Conservation (phyloP, 163 green algal species). For the Chloroidium sp. region DNA sequence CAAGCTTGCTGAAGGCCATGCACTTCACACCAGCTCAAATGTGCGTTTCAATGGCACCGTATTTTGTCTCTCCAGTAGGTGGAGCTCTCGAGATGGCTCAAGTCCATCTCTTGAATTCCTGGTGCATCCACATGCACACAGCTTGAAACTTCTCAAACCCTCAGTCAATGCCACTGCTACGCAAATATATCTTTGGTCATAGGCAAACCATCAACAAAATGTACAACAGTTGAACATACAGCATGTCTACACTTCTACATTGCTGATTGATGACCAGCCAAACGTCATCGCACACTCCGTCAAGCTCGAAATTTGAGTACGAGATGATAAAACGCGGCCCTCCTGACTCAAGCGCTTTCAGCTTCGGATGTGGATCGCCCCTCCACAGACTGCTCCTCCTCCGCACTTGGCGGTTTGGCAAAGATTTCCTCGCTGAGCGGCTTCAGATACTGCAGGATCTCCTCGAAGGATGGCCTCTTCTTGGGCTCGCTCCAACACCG, state of each 20-base stretch:
- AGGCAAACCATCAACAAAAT: not conserved
- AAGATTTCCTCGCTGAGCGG: not conserved
- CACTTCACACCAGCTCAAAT: too few relatives aligned
- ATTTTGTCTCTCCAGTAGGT: too few relatives aligned
- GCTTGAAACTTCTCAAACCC: not conserved
- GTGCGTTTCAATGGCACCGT: too few relatives aligned
- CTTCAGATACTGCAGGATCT: conserved; percentile 25
- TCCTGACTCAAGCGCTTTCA: not conserved
- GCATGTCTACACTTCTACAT: not conserved
- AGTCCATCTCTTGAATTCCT: too few relatives aligned
- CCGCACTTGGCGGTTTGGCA: too few relatives aligned
- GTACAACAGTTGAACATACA: not conserved
- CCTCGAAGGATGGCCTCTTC: conserved; percentile 50
- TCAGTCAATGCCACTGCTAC: not conserved
- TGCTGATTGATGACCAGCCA: not conserved
- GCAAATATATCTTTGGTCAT: not conserved
- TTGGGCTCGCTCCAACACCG: conserved; percentile 48
- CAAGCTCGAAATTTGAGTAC: not conserved
- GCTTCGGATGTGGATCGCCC: not conserved
- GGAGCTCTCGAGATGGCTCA: too few relatives aligned
- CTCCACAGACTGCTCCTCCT: not conserved
- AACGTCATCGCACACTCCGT: not conserved
- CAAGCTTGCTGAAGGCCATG: too few relatives aligned
- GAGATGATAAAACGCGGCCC: not conserved
- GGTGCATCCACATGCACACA: not conserved